These are phyloP conservation scores for Metschnikowia henanensis DNA, from an alignment of 805 yeast genomes.

Conservation along the genomic window DNA sequence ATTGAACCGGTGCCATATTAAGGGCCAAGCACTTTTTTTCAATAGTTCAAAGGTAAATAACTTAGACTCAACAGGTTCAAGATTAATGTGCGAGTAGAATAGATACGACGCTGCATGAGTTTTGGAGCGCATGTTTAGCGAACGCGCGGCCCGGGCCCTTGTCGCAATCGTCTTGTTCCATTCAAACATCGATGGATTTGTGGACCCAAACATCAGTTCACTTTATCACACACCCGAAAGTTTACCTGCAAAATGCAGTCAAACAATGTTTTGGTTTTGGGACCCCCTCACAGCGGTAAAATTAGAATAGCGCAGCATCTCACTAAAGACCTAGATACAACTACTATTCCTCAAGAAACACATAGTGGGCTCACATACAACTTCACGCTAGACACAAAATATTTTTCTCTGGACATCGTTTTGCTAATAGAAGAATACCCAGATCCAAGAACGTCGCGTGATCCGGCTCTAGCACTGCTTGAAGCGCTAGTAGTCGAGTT, in stretches of 20 bases:
- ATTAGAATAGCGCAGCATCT: slow-evolving; percentile 29
- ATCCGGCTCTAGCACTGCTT: slow-evolving; percentile 11
- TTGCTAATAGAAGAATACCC: slow-evolving; percentile 41
- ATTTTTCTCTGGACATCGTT: slow-evolving; percentile 30
- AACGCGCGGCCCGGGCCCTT: no score
- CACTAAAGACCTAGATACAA: slow-evolving; percentile 28
- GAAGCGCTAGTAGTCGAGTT: slow-evolving; percentile 43
- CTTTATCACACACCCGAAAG: neutral
- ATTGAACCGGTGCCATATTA: slow-evolving; percentile 2
- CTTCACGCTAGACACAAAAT: slow-evolving; percentile 29
- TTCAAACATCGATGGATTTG: no score
- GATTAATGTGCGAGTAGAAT: no score
- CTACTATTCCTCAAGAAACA: slow-evolving; percentile 31
- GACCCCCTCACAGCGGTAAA: slow-evolving; percentile 45
- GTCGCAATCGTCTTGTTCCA: no score
- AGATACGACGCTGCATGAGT: no score
- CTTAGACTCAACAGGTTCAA: no score
- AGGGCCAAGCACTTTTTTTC: no score
- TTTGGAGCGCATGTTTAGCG: no score
- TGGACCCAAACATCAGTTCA: neutral
- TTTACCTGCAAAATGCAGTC: slow-evolving; percentile 6
- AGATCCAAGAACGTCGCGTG: slow-evolving; percentile 17
- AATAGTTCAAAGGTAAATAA: no score
- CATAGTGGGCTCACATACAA: slow-evolving; percentile 36
- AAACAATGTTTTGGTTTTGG: slow-evolving; percentile 47